Evolutionary conservation across 345 rosid genomes (phyloP), one percentile per base, ranked within the genome.

Genomic region (Cardamine chenopodiifolia): DNA sequence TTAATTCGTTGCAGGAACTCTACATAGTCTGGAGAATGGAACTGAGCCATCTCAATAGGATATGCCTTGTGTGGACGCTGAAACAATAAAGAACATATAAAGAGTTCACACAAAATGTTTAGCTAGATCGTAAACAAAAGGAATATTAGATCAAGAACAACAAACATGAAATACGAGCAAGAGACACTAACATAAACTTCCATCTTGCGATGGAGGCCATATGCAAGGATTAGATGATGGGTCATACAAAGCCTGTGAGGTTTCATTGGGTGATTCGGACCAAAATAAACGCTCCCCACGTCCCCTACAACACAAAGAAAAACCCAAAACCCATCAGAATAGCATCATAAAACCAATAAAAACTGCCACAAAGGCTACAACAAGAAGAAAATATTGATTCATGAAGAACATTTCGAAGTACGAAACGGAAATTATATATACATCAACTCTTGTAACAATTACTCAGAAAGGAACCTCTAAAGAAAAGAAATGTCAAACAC

Each of bases 31-130:
- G 93, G 85, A 1, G 98, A 89, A 83, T 92, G 99, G 75, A 92
- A 95, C 85, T 95, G 97, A 4, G 99, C 98, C 55, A 96, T 96
- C 82, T 96, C 98, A 61, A 82, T 88, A 6, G 97, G 98, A 78
- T 92, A 96, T 4, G 99, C 99, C 84, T 96, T 96, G 82, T 92
- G 97, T 20, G 99, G 99, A 72, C 98, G 89, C 99, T 95, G 88
- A 84, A 76, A 67, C 20, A 44, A 29, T 28, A 63, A n/a, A 37
- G 4, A 55, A 22, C 26, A 65, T 66, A 37, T 57, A 49, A 68
- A 71, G 23, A 49, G 18, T 23, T 62, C 19, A 50, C 6, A 15
- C 6, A 8, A 44, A 15, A 69, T 42, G 11, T 40, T 50, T 22
- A 50, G 31, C 13, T 22, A 61, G 22, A 49, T 6, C 3, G 2